Percentiles rank a stretch among this genome's conserved stretches.
Evolutionary conservation across 202 grass and related monocot species (phyloP).

Genomic region (Setaria viridis): DNA sequence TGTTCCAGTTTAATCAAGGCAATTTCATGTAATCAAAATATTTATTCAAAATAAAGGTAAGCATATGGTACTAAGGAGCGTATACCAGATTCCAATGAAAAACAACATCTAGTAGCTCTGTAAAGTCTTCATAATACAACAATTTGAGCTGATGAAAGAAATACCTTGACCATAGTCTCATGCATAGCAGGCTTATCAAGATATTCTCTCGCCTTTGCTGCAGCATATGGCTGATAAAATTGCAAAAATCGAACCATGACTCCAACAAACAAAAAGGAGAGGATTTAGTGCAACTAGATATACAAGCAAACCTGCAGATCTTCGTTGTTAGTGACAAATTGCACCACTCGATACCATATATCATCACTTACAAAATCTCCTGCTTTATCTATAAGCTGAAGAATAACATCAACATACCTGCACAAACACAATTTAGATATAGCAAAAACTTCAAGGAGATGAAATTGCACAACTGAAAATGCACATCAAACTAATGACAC

Average conservation of each 20-base stretch:
- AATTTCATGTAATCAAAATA: slow-evolving; percentile 24
- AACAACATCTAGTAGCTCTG: slow-evolving; percentile 16
- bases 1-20: slow-evolving; percentile 27
- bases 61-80: slow-evolving; percentile 7
- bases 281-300: slow-evolving; percentile 39
- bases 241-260: slow-evolving; percentile 42
- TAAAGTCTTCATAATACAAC: slow-evolving; percentile 21
- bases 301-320: slow-evolving; percentile 83
- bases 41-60: slow-evolving; percentile 19
- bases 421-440: slow-evolving; percentile 35
- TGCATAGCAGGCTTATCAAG: slow-evolving; percentile 98
- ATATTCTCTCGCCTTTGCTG: slow-evolving; percentile 94
- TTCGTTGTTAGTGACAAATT: slow-evolving; percentile 99
- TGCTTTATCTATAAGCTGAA: slow-evolving; percentile 98
- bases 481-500: neutral
- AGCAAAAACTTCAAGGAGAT: neutral
- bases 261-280: slow-evolving; percentile 40
- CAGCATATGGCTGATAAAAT: slow-evolving; percentile 88
- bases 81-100: slow-evolving; percentile 20
- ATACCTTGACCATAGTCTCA: slow-evolving; percentile 99
- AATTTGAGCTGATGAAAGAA: slow-evolving; percentile 47
- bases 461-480: slow-evolving; percentile 31
- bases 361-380: slow-evolving; percentile 99
- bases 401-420: slow-evolving; percentile 99
- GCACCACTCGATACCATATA: slow-evolving; percentile 99